Base-by-base conservation (phyloP, 495 filamentous ascomycete species). In the Bryoglossum gracile region DNA sequence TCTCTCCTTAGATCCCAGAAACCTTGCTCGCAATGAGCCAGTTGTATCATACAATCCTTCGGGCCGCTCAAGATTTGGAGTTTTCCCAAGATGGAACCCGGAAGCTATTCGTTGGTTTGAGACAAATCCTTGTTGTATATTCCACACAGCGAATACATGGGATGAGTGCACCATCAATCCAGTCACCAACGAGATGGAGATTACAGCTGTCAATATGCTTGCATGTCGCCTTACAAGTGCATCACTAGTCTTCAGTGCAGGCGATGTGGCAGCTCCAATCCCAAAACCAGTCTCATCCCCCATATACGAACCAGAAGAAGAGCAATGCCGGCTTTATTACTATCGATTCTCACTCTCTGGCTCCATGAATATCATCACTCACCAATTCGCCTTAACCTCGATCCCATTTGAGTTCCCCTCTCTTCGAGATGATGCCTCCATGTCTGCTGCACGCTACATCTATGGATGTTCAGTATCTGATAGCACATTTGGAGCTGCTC, bases 71-170 rank as follows among this genome's bases (percentile, higher is more conserved):
- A 73, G 81, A 5, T 81, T 82, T 43, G 82, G 81, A 1, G 63
- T 83, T 3, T 82, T 86, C 53, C 81, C 80, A 17, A 69, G 81
- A 19, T 72, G 73, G 36, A 48, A 71, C 13, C 78, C 80, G 8
- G 54, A 71, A 4, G 62, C 61, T 3, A 64, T 82, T 16, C 65
- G 65, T 9, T 86, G 82, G 81, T 83, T 80, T 54, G 71, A 82
- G 63, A 83, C 79, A 2, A 69, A 70, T 25, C 64, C 75, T 6
- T 83, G 78, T 60, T 73, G 77, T 51, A 80, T 84, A 45, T 83
- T 83, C 50, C 82, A 84, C 53, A 82, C 79, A 3, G 82, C 78
- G 4, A 84, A 81, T 46, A 76, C 75, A 25, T 86, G 82, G 82
- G 75, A 82, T 36, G 59, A 65, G 19, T 24, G 38, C 8, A 18